Evolutionary conservation across 768 basidiomycete genomes (phyloP).

Genomic region (Calvatia gigantea): DNA sequence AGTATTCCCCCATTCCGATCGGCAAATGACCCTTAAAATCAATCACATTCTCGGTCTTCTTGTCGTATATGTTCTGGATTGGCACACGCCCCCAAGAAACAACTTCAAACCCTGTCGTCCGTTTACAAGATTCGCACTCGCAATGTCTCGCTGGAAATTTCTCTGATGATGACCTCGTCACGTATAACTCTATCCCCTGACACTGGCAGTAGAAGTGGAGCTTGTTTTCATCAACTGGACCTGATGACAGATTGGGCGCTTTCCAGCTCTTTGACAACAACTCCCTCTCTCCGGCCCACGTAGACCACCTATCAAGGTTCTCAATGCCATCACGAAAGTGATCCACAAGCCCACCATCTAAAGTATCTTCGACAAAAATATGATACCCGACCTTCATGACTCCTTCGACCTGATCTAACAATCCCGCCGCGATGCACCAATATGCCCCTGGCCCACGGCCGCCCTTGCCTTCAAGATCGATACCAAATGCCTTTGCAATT

Average conservation of each 20-base stretch:
- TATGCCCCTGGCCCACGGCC: constrained; percentile 5
- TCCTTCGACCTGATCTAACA: constrained; percentile 23
- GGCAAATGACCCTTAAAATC: constrained; percentile 11
- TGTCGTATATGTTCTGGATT: constrained; percentile 22
- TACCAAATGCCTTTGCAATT: neutral
- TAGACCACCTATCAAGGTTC: constrained; percentile 18
- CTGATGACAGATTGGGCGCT: neutral
- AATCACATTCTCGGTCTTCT: neutral
- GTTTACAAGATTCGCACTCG: constrained; percentile 24
- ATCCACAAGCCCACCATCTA: constrained; percentile 31
- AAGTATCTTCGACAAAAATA: constrained; percentile 24
- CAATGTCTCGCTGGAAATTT: constrained; percentile 29
- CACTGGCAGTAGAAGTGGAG: constrained; percentile 27
- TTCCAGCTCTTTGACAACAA: constrained; percentile 23
- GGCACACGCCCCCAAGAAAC: constrained; percentile 27
- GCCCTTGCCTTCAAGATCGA: constrained; percentile 7
- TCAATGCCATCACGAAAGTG: constrained; percentile 19
- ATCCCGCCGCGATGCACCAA: constrained; percentile 25
- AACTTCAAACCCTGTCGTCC: constrained; percentile 24
- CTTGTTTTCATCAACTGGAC: constrained; percentile 6
- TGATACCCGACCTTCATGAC: constrained; percentile 22
- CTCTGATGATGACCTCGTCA: constrained; percentile 25
- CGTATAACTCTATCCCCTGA: constrained; percentile 19
- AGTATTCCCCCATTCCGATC: constrained; percentile 24
- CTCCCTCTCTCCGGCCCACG: constrained; percentile 14